phyloP scores from a whole-genome alignment of 179 eudicot species.

The Heliamphora pulchella region DNA sequence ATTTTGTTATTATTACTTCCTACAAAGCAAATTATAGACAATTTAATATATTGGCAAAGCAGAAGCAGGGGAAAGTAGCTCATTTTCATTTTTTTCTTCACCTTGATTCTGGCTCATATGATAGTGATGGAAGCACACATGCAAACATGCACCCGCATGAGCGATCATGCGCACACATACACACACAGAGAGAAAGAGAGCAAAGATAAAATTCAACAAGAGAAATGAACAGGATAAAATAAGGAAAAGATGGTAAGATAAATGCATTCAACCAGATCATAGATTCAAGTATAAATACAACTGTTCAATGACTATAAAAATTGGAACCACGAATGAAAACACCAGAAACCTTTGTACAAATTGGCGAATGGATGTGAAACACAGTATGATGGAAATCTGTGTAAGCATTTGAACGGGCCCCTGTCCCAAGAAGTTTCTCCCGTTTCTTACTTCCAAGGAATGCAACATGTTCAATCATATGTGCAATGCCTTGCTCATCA shows the following conservation, averaged over 20 bases:
- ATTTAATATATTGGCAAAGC: background rate
- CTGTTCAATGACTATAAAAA: background rate
- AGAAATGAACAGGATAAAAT: background rate
- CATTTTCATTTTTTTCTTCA: background rate
- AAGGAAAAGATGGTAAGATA: background rate
- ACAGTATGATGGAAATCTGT: slow-evolving; percentile 99
- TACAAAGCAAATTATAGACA: background rate
- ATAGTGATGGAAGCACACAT: background rate
- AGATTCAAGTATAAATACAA: slow-evolving; percentile 1
- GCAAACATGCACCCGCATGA: background rate
- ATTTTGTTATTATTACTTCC: background rate
- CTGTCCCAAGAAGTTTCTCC: slow-evolving; percentile 92
- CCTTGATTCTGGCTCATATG: background rate
- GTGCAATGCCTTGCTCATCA: slow-evolving; percentile 99
- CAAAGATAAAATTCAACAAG: background rate
- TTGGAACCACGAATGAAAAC: slow-evolving; percentile 10
- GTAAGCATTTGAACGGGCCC: slow-evolving; percentile 98
- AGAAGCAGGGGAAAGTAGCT: slow-evolving; percentile 1
- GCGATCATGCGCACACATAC: background rate
- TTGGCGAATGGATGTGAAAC: slow-evolving; percentile 96
- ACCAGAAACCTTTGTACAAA: slow-evolving; percentile 62
- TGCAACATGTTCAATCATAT: slow-evolving; percentile 99
- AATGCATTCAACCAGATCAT: background rate
- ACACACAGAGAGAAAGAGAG: background rate
- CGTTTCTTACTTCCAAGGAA: slow-evolving; percentile 99